Evolutionary conservation across 2,329 filamentous ascomycete species (phyloP).

Genomic region (Dactylella cylindrospora): DNA sequence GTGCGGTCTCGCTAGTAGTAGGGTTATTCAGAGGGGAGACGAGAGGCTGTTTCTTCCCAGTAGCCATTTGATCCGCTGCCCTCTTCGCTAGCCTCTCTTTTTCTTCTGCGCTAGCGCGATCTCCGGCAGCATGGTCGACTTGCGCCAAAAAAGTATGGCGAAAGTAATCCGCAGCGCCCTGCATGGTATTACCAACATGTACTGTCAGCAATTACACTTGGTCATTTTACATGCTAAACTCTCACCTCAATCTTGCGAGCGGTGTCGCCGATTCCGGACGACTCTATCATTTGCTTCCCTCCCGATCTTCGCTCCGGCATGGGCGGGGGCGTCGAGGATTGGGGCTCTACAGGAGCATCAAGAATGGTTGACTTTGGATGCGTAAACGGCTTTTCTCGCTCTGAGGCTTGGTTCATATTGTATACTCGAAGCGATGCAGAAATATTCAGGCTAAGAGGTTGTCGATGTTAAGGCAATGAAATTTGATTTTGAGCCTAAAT

Average conservation of each 20-base stretch:
- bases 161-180: constrained; percentile 36
- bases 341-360: too few species aligned
- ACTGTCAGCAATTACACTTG: too few species aligned
- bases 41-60: constrained; percentile 3
- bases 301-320: background rate
- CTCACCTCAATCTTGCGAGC: constrained; percentile 13
- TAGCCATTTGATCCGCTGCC: constrained; percentile 27
- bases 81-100: constrained; percentile 19
- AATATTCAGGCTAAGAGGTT: too few species aligned
- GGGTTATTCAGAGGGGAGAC: background rate
- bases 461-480: too few species aligned
- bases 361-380: too few species aligned
- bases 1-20: constrained; percentile 8
- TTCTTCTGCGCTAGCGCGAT: constrained; percentile 16
- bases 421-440: too few species aligned
- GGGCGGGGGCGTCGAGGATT: too few species aligned
- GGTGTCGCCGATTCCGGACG: constrained; percentile 1
- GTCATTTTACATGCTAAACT: background rate
- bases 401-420: too few species aligned
- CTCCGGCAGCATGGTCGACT: constrained; percentile 26
- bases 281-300: constrained; percentile 10
- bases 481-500: too few species aligned
- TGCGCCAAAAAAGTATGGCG: constrained; percentile 19
- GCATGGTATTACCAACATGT: background rate
- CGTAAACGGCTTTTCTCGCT: too few species aligned